A percentile compares a stretch with the other conserved stretches of the same genome.
Evolutionary conservation across 345 rosid species (phyloP).

Genomic region (sweet orange (Citrus sinensis)): DVS_A1.0 CM039166.1:16290501-16291000

Average conservation of each 20-base stretch:
- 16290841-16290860: constrained; percentile 15
- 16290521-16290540: constrained; percentile 32
- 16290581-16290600: constrained; percentile 39
- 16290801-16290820: background rate
- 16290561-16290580: constrained; percentile 26
- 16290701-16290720: constrained; percentile 8
- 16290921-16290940: constrained; percentile 25
- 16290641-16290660: constrained; percentile 6
- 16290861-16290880: constrained; percentile 33
- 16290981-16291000: constrained; percentile 7
- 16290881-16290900: constrained; percentile 29
- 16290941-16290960: constrained; percentile 14
- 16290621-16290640: constrained; percentile 28
- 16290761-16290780: constrained; percentile 2
- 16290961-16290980: background rate
- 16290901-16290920: background rate
- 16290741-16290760: background rate
- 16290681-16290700: constrained; percentile 4
- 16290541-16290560: constrained; percentile 19
- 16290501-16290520: constrained; percentile 33
- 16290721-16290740: background rate
- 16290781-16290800: constrained; percentile 8
- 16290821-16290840: constrained; percentile 20
- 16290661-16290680: background rate
- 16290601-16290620: constrained; percentile 31